Conservation (phyloP, 2,329 filamentous ascomycete genomes). For the Fusarium liriodendri region DNA sequence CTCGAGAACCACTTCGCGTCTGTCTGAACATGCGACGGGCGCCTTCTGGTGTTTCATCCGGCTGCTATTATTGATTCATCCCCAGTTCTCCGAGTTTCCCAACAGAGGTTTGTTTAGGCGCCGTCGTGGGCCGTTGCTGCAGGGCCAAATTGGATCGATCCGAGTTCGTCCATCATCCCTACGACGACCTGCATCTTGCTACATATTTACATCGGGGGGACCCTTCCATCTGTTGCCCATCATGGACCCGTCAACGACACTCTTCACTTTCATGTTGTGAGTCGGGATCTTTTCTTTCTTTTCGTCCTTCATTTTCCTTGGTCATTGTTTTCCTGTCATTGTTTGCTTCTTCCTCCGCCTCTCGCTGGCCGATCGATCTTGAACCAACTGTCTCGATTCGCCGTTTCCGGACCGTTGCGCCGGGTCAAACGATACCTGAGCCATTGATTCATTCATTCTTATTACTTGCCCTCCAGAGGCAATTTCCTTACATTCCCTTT, state of each 20-base stretch:
- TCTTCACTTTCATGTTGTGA: conserved; percentile 77
- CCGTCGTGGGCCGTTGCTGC: conserved; percentile 39
- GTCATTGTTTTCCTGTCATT: conserved; percentile 13
- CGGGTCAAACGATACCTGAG: conserved; percentile 8
- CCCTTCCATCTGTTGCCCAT: conserved; percentile 24
- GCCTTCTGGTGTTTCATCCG: conserved; percentile 41
- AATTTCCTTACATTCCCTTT: conserved; percentile 41
- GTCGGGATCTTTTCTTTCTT: conserved; percentile 51
- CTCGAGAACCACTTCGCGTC: conserved; percentile 31
- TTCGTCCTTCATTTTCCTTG: conserved; percentile 33
- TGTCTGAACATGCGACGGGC: conserved; percentile 41
- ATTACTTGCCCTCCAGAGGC: conserved; percentile 17
- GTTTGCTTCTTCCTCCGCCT: conserved; percentile 27
- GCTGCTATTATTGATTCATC: conserved; percentile 35
- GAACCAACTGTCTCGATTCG: conserved; percentile 17
- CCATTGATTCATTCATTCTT: conserved; percentile 4
- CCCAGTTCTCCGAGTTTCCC: conserved; percentile 17
- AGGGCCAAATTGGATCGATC: conserved; percentile 21
- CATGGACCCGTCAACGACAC: conserved; percentile 73
- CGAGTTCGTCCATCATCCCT: conserved; percentile 22
- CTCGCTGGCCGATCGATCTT: conserved; percentile 36
- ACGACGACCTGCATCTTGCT: conserved; percentile 27
- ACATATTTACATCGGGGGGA: conserved; percentile 40
- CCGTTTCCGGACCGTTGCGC: conserved; percentile 18
- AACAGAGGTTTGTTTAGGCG: conserved; percentile 35